Percentiles rank a stretch among this genome's conserved stretches.
phyloP scores from a whole-genome alignment of 2,329 filamentous ascomycete species.

The Diplodia seriata region DNA sequence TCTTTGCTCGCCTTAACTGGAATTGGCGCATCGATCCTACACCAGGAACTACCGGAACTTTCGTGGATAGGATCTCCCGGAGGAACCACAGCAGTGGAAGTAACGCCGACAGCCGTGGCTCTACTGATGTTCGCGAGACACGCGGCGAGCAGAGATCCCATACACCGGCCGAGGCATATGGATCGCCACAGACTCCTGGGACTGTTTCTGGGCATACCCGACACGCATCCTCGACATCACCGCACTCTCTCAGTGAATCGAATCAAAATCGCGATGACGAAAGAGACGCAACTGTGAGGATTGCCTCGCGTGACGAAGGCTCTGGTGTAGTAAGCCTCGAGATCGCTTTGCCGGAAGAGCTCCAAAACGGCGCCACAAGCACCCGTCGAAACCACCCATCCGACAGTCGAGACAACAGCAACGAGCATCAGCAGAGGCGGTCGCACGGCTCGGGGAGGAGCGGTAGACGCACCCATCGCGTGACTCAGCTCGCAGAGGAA shows the following conservation, averaged over 20 bases:
- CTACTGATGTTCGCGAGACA: not conserved
- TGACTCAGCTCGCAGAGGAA: slow-evolving; percentile 46
- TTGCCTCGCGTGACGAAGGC: slow-evolving; percentile 41
- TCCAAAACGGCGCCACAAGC: slow-evolving; percentile 39
- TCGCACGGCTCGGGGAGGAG: not conserved
- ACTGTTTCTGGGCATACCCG: slow-evolving; percentile 21
- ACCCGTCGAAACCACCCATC: slow-evolving; percentile 26
- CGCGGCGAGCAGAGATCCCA: slow-evolving; percentile 31
- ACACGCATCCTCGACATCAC: slow-evolving; percentile 27
- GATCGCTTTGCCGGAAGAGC: slow-evolving; percentile 45
- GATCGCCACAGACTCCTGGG: slow-evolving; percentile 31
- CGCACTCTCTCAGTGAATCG: slow-evolving; percentile 40
- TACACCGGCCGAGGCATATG: slow-evolving; percentile 24
- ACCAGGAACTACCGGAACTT: not conserved
- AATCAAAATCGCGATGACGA: slow-evolving; percentile 39
- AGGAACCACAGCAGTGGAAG: not conserved
- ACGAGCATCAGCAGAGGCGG: slow-evolving; percentile 7
- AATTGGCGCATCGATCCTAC: slow-evolving; percentile 30
- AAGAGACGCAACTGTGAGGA: slow-evolving; percentile 48
- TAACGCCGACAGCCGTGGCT: not conserved
- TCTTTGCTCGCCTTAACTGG: slow-evolving; percentile 42
- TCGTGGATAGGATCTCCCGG: slow-evolving; percentile 10
- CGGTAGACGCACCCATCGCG: slow-evolving; percentile 40
- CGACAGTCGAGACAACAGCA: slow-evolving; percentile 21
- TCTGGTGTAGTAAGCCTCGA: slow-evolving; percentile 49